These are phyloP conservation scores for Beta macrorhiza DNA, from an alignment of 179 eudicot genomes.

Conservation along the genomic window DNA sequence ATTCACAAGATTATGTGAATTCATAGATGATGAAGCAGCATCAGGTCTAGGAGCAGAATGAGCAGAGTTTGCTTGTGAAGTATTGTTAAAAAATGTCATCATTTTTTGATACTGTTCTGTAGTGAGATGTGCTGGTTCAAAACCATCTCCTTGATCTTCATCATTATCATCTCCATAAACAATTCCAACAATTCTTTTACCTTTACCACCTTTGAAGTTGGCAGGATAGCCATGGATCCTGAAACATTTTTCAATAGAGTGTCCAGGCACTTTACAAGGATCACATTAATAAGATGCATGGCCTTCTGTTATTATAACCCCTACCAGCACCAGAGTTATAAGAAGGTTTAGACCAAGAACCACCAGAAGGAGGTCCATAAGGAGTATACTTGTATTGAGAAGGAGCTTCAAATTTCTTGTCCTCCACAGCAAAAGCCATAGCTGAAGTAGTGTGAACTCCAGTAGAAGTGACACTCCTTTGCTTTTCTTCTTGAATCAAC, in stretches of 20 bases:
- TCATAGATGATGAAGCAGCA: too few relatives aligned
- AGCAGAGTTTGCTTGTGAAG: too few relatives aligned
- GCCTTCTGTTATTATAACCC: too few relatives aligned
- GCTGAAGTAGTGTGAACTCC: neutral
- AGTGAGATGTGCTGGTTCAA: neutral
- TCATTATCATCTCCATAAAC: neutral
- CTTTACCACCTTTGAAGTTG: neutral
- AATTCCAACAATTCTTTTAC: too few relatives aligned
- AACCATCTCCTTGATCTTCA: neutral
- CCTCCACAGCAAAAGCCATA: neutral
- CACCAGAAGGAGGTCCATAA: neutral
- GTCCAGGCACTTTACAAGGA: too few relatives aligned
- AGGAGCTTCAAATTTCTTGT: neutral
- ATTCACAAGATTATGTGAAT: too few relatives aligned
- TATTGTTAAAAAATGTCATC: too few relatives aligned
- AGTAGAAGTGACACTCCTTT: neutral
- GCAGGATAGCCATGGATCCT: neutral
- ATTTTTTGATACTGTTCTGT: too few relatives aligned
- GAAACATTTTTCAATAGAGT: neutral
- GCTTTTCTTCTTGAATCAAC: neutral
- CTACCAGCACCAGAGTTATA: too few relatives aligned
- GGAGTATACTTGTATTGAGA: neutral
- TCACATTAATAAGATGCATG: too few relatives aligned
- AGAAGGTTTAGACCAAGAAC: neutral
- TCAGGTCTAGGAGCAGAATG: too few relatives aligned